Base-by-base conservation (phyloP, 306 rosid species). In the Vicia villosa region DNA sequence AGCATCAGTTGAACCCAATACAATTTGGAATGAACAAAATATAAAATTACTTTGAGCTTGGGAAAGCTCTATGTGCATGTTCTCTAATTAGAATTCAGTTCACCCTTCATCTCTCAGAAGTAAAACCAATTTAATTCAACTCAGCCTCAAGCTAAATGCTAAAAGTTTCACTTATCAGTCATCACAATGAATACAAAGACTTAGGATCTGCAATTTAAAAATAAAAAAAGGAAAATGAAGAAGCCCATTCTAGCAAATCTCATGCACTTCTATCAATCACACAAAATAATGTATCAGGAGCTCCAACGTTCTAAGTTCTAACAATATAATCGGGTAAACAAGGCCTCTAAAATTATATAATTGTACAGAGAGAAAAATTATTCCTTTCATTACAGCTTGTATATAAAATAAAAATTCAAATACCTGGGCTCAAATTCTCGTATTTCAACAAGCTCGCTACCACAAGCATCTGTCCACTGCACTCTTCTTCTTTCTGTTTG, bases 351-450 rank as follows among this genome's bases (percentile, higher is more conserved):
- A 8, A 19, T 49, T 70, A 11, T 34, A 58, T 62, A 54, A 67
- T 47, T 11, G 59, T 62, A 20, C 66, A 19, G 49, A 47, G 22
- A 47, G 40, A 72, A 34, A 26, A 8, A 66, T 65, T 71, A 20
- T 14, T 57, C 69, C 41, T 47, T 40, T 8, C 10, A 50, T 13
- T 45, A 56, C 50, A 71, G 41, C 49, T 40, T 69, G 24, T 49
- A 45, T 6, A 30, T 10, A 74, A 40, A 57, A 68, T 68, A 57
- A 30, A 63, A 19, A 67, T 11, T 41, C 19, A 68, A 52, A 80
- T 79, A 94, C 99, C 99, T 91, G 88, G 99, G 92, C 78, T 94
- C 97, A 82, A 91, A 94, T 80, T 94, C 97, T 76, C 81, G 84
- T 67, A 94, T 83, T 67, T 88, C 87, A 75, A 79, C 89, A 51